Conservation (phyloP, 176 grass and related monocot species). For the Thalia dealbata region DNA sequence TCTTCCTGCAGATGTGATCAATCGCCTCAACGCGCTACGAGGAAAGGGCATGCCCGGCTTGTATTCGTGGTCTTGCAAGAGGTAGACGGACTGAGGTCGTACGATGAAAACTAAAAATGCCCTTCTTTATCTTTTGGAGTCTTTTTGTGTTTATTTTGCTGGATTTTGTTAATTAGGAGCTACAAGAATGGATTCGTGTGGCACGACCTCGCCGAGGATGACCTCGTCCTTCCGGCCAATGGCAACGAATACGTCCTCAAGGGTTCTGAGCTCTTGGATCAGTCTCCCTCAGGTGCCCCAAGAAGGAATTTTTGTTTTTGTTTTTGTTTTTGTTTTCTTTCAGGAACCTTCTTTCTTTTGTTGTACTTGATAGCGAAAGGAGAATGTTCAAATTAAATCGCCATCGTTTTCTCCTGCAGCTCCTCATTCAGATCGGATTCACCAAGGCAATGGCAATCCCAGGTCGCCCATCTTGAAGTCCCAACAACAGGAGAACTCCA, state of each 20-base stretch:
- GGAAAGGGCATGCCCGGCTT: slow-evolving; percentile 71
- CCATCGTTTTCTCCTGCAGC: background rate
- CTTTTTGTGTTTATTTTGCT: background rate
- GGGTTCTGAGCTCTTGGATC: slow-evolving; percentile 72
- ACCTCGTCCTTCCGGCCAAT: slow-evolving; percentile 64
- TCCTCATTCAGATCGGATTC: slow-evolving; percentile 32
- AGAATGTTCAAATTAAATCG: background rate
- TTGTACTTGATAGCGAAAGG: background rate
- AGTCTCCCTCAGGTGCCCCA: slow-evolving; percentile 47
- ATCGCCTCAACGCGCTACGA: slow-evolving; percentile 66
- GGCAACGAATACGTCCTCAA: slow-evolving; percentile 92
- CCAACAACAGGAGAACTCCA: slow-evolving; percentile 21
- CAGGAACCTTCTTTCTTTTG: background rate
- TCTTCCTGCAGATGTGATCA: slow-evolving; percentile 52
- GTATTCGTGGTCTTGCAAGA: slow-evolving; percentile 99
- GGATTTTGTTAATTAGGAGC: slow-evolving; percentile 37
- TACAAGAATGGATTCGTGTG: slow-evolving; percentile 99
- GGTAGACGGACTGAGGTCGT: no score
- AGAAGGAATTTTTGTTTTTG: background rate
- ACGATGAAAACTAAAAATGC: background rate
- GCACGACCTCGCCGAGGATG: slow-evolving; percentile 81
- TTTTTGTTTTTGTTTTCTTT: background rate
- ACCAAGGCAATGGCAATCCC: slow-evolving; percentile 33
- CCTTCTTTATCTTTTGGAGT: background rate
- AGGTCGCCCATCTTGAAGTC: slow-evolving; percentile 37